These are phyloP conservation scores for Stentor coeruleus DNA, from an alignment of 73 alveolate species.

Conservation along the genomic window DNA sequence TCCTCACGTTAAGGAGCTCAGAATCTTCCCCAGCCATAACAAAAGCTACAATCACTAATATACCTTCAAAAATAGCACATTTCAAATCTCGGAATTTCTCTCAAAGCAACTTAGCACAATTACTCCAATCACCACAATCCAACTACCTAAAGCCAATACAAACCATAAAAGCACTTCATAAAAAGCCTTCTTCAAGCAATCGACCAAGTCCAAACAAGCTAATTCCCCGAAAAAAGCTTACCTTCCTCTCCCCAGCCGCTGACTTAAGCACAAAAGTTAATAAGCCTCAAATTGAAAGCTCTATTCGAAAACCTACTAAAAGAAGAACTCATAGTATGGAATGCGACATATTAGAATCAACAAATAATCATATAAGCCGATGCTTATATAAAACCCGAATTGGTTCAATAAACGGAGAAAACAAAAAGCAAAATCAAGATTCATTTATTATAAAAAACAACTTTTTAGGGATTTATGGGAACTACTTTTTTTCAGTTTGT, in stretches of 20 bases:
- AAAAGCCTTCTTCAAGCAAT: not conserved
- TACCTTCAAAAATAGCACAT: too few species aligned
- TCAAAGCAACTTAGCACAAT: too few species aligned
- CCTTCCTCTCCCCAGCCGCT: too few species aligned
- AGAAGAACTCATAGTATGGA: not conserved
- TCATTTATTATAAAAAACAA: not conserved
- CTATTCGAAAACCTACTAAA: not conserved
- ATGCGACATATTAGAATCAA: not conserved
- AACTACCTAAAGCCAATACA: not conserved
- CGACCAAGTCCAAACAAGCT: not conserved
- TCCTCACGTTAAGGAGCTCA: too few species aligned
- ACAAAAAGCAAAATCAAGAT: not conserved
- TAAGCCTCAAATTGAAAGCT: not conserved
- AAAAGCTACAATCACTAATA: too few species aligned
- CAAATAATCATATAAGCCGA: not conserved
- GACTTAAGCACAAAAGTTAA: too few species aligned
- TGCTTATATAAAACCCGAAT: conserved; percentile 10
- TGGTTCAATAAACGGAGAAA: not conserved
- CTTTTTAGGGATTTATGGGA: not conserved
- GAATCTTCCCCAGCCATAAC: too few species aligned
- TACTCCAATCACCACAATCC: too few species aligned
- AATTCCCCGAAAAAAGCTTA: too few species aligned
- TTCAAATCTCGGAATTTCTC: too few species aligned
- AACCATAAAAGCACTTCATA: not conserved
- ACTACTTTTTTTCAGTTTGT: conserved; percentile 34